Evolutionary conservation across 306 rosid genomes (phyloP).

Genomic region (Gastrolobium bilobum): DNA sequence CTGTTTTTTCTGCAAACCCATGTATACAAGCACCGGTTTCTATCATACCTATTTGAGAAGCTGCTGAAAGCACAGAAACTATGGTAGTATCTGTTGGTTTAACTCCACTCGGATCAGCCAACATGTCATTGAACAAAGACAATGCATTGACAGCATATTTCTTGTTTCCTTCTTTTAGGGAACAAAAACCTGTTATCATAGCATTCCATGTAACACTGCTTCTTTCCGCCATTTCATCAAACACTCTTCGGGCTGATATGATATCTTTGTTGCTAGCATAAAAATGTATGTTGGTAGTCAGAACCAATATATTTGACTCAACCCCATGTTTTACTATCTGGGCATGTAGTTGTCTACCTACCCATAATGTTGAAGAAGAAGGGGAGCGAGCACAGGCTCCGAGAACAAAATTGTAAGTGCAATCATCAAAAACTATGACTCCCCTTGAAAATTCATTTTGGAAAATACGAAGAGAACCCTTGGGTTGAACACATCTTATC

Average conservation of each 20-base stretch:
- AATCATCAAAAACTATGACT: constrained; percentile 59
- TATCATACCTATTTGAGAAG: constrained; percentile 70
- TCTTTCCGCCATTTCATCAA: constrained; percentile 75
- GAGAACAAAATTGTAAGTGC: constrained; percentile 68
- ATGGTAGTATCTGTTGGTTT: constrained; percentile 75
- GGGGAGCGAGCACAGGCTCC: constrained; percentile 85
- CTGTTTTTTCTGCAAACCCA: constrained; percentile 67
- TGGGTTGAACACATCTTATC: constrained; percentile 69
- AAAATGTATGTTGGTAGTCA: constrained; percentile 67
- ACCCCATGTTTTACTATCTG: constrained; percentile 60
- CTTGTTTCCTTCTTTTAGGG: constrained; percentile 52
- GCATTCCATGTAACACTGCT: constrained; percentile 78
- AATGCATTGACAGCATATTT: constrained; percentile 57
- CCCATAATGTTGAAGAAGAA: constrained; percentile 58
- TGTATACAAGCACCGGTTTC: constrained; percentile 76
- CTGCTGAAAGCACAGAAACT: constrained; percentile 72
- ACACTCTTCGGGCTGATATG: constrained; percentile 66
- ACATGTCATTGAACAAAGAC: constrained; percentile 68
- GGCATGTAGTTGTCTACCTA: constrained; percentile 69
- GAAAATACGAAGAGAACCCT: constrained; percentile 59
- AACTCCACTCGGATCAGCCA: constrained; percentile 60
- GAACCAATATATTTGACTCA: constrained; percentile 61
- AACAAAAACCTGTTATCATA: constrained; percentile 76
- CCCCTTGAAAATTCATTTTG: constrained; percentile 58
- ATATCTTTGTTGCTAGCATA: constrained; percentile 70